Evolutionary conservation across 2,329 filamentous ascomycete species (phyloP).

Genomic region (Gaeumannomyces tritici): DNA sequence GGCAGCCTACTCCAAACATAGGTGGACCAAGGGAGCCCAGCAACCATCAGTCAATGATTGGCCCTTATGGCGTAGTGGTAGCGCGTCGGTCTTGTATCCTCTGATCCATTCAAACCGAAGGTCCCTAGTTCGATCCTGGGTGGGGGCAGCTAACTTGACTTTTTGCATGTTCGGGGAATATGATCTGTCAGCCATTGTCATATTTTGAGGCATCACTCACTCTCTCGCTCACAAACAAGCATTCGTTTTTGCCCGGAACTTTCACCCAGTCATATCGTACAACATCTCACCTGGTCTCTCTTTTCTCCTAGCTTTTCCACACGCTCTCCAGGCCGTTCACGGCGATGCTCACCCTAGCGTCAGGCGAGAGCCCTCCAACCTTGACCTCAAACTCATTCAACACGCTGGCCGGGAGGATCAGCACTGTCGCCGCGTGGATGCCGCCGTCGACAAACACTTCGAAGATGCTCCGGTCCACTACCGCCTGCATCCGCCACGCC

Average conservation of each 20-base stretch:
- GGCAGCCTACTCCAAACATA: background rate
- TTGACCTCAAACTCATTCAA: background rate
- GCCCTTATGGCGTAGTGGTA: conserved; percentile 5
- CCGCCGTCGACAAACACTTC: conserved; percentile 46
- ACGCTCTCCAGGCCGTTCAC: background rate
- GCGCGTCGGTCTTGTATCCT: conserved; percentile 4
- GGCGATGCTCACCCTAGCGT: background rate
- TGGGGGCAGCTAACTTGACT: background rate
- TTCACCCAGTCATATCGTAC: no score
- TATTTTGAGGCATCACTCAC: no score
- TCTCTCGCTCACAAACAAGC: no score
- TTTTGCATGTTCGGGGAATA: background rate
- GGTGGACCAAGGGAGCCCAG: background rate
- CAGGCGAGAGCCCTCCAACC: background rate
- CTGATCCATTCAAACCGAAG: conserved; percentile 1
- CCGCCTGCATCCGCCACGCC: conserved; percentile 26
- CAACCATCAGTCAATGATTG: background rate
- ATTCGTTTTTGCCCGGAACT: no score
- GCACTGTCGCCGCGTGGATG: conserved; percentile 35
- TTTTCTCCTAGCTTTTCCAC: background rate
- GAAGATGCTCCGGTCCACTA: conserved; percentile 44
- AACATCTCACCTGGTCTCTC: no score
- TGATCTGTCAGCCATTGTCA: background rate
- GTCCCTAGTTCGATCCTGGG: conserved; percentile 5
- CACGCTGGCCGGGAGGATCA: conserved; percentile 32